Evolutionary conservation across 2,329 filamentous ascomycete genomes (phyloP).

Genomic region (Fusarium pilosicola): DNA sequence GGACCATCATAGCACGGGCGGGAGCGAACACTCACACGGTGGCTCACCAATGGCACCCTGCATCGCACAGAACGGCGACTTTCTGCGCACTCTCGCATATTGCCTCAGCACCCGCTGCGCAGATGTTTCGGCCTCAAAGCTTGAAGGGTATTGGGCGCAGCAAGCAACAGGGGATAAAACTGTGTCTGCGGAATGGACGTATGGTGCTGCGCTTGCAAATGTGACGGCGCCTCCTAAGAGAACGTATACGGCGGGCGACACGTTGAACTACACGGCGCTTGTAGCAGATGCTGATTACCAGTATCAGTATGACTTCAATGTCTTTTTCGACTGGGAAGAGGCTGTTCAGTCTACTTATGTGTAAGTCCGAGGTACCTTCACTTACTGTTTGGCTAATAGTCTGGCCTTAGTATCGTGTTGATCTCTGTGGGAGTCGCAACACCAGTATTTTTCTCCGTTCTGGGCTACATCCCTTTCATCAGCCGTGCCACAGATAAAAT

Average conservation of each 20-base stretch:
- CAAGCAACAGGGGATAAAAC: not conserved
- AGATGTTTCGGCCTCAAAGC: rapidly evolving
- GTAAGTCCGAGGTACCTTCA: not conserved
- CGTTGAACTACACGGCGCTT: not conserved
- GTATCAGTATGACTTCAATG: not conserved
- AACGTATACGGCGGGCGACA: rapidly evolving
- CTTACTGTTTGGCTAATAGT: not conserved
- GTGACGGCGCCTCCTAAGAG: not conserved
- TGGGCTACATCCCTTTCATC: rapidly evolving
- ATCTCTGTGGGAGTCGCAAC: not conserved
- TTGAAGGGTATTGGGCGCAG: not conserved
- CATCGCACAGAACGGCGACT: not conserved
- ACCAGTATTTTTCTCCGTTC: rapidly evolving
- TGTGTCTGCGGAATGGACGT: not conserved
- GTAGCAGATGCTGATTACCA: not conserved
- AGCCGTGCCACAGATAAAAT: not conserved
- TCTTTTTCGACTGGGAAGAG: not conserved
- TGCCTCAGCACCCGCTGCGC: not conserved
- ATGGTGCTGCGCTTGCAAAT: not conserved
- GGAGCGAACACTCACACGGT: not conserved
- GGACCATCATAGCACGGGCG: not conserved
- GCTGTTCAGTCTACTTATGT: not conserved
- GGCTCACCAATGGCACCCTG: not conserved
- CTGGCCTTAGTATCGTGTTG: not conserved
- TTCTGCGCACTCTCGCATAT: not conserved